Evolutionary conservation across 257 asterid species (phyloP).

Genomic region (Gentiana macrophylla): DNA sequence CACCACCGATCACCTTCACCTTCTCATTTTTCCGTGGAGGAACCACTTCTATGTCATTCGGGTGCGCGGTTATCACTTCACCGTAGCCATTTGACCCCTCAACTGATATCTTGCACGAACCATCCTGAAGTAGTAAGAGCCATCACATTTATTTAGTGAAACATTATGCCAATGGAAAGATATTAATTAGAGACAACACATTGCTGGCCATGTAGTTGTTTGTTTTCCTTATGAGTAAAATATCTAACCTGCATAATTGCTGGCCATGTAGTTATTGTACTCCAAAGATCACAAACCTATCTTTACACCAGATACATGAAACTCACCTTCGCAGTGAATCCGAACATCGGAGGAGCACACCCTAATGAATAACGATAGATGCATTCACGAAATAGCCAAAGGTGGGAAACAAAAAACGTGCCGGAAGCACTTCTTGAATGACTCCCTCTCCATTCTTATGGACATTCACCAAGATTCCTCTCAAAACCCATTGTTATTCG

Average conservation of each 20-base stretch:
- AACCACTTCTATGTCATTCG: slow-evolving; percentile 55
- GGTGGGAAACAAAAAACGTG: slow-evolving; percentile 15
- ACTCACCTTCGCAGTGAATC: not conserved
- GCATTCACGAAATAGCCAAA: not conserved
- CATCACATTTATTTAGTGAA: too few species aligned
- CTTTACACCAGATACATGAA: not conserved
- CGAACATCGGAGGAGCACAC: not conserved
- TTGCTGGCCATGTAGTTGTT: not conserved
- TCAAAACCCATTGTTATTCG: slow-evolving; percentile 82
- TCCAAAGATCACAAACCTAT: too few species aligned
- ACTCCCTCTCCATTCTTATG: slow-evolving; percentile 80
- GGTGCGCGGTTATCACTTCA: slow-evolving; percentile 41
- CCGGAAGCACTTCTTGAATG: slow-evolving; percentile 69
- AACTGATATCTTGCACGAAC: slow-evolving; percentile 69
- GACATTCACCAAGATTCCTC: slow-evolving; percentile 71
- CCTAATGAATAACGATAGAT: not conserved
- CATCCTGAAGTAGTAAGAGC: slow-evolving; percentile 40
- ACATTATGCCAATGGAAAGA: not conserved
- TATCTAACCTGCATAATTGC: too few species aligned
- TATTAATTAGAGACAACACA: not conserved
- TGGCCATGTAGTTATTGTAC: too few species aligned
- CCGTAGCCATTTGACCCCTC: slow-evolving; percentile 63
- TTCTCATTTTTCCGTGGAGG: slow-evolving; percentile 66
- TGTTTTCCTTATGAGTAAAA: not conserved
- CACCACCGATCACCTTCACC: slow-evolving; percentile 86